Evolutionary conservation across 2,329 filamentous ascomycete species (phyloP), one percentile per base, ranked within the genome.

Genomic region (Pseudogymnoascus sp.): DNA sequence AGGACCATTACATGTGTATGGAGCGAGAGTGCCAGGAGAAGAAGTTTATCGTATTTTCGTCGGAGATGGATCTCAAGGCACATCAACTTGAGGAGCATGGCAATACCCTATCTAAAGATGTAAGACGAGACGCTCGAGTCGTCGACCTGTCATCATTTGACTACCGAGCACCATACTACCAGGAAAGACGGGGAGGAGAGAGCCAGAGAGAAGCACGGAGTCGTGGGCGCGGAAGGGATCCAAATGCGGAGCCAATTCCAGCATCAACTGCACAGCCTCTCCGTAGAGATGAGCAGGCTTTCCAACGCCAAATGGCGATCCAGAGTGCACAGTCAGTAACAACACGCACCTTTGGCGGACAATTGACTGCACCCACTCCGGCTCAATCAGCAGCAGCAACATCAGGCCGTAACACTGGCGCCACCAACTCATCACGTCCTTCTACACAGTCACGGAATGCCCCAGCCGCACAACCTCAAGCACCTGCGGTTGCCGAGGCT

Each of bases 41-140:
- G 83, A 97, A 97, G 74, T 97, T 97, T 73, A 89, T 97, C 31
- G 95, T 97, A 0, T 99, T 99, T 69, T 91, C 91, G 63, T 93
- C 92, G 0, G 91, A 97, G 71, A 87, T 99, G 80, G 95, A 99
- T 71, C 78, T 99, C 57, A 96, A 97, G 74, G 95, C 89, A 2
- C 95, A 99, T 76, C 91, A 96, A 74, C 77, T 99, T 9, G 88
- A 89, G 69, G 84, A 87, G 62, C 95, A 99, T 73, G 91, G 87
- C 0, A 86, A 87, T 69, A 85, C 87, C 0, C 75, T 96, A 23
- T 91, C 91, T 8, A 97, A 96, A 71, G 89, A 93, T 68, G 87
- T 89, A 1, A 82, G 92, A 63, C 83, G 91, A 70, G 93, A 97
- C 74, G 90, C 91, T 4, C 84, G 93, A 61, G 78, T 88, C 23